phyloP scores from a whole-genome alignment of 257 asterid species.

The Fraxinus cuspidata region DNA sequence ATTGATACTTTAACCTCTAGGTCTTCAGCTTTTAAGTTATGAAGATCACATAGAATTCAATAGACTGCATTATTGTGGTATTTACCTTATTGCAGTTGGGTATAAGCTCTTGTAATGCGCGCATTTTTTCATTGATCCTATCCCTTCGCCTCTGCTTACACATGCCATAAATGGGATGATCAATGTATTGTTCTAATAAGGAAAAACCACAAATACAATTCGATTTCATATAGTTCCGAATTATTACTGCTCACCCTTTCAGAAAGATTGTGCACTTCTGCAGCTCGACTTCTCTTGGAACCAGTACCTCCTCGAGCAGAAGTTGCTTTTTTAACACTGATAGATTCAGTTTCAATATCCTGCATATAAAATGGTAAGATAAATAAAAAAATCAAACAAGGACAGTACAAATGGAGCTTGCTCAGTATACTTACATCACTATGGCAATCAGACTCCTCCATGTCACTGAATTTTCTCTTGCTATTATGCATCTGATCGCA shows the following conservation, averaged over 20 bases:
- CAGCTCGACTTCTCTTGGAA: slow-evolving; percentile 93
- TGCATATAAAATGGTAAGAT: slow-evolving; percentile 33
- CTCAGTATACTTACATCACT: slow-evolving; percentile 65
- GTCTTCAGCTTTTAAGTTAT: neutral
- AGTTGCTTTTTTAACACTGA: slow-evolving; percentile 48
- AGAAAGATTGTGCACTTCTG: slow-evolving; percentile 95
- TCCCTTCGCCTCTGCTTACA: slow-evolving; percentile 83
- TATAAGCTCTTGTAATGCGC: slow-evolving; percentile 92
- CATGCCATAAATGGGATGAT: slow-evolving; percentile 21
- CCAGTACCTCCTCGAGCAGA: slow-evolving; percentile 53
- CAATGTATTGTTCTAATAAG: slow-evolving; percentile 4
- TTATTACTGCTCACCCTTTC: slow-evolving; percentile 75
- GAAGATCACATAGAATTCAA: slow-evolving; percentile 15
- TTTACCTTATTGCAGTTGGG: slow-evolving; percentile 99
- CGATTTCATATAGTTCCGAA: neutral
- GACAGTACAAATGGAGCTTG: neutral
- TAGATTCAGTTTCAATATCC: slow-evolving; percentile 79
- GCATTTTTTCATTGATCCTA: slow-evolving; percentile 96
- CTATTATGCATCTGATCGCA: slow-evolving; percentile 55
- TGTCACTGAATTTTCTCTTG: slow-evolving; percentile 64
- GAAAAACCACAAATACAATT: slow-evolving; percentile 5
- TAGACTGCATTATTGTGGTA: neutral
- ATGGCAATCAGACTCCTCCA: slow-evolving; percentile 65
- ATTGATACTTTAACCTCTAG: neutral
- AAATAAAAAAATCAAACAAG: neutral